phyloP scores from a whole-genome alignment of 352 stramenopile species.

The Lagenidium giganteum region DNA sequence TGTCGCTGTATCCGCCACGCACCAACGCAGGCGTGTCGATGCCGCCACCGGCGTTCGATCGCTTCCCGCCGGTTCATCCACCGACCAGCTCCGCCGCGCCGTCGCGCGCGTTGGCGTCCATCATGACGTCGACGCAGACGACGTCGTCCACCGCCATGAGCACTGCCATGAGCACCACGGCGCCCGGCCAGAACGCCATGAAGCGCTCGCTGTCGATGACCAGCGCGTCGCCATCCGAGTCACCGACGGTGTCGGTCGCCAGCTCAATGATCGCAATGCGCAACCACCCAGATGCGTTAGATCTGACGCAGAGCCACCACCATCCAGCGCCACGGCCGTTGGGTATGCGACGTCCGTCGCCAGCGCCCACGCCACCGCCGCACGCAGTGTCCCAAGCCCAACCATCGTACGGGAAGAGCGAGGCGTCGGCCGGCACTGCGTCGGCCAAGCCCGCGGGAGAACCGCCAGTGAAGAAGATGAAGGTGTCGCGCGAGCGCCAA shows the following conservation, averaged over 20 bases:
- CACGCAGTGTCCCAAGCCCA: not conserved
- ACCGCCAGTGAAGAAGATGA: conserved; percentile 62
- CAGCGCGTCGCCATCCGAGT: conserved; percentile 20
- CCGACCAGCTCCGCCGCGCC: too few relatives aligned
- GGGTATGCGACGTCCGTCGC: not conserved
- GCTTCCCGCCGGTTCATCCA: too few relatives aligned
- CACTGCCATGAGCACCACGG: not conserved
- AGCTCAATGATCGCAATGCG: conserved; percentile 75
- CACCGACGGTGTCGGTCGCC: conserved; percentile 41
- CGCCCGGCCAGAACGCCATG: conserved; percentile 17
- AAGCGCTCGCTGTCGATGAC: conserved; percentile 35
- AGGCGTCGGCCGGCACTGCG: too few relatives aligned
- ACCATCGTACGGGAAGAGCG: conserved; percentile 11
- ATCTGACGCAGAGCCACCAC: conserved; percentile 4
- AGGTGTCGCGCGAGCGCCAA: conserved; percentile 79
- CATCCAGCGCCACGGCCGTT: not conserved
- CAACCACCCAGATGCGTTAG: conserved; percentile 10
- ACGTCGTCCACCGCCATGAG: conserved; percentile 6
- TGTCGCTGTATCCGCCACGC: too few relatives aligned
- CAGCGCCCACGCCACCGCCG: not conserved
- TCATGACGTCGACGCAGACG: too few relatives aligned
- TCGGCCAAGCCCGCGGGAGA: too few relatives aligned
- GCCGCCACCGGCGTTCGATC: not conserved
- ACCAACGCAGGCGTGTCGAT: not conserved
- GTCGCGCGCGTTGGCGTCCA: too few relatives aligned